Base-by-base conservation (phyloP, 495 filamentous ascomycete species). In the Platismatia glauca region DNA sequence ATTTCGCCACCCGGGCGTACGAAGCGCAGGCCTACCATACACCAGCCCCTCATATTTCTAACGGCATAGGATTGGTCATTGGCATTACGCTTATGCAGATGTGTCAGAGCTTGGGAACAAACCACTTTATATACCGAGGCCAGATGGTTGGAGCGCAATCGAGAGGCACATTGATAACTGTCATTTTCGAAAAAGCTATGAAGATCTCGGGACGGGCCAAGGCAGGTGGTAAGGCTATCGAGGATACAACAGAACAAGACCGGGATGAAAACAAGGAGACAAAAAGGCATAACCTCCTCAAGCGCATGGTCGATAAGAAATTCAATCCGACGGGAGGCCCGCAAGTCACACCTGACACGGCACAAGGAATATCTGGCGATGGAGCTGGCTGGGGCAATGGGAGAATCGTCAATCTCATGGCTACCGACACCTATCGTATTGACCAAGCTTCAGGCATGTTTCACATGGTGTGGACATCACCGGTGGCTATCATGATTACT, bases 311-410 rank as follows among this genome's bases (percentile, higher is more conserved):
- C 29, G 71, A 69, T 39, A 78, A 74, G 55, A 77, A 70, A 65
- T 15, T 68, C 68, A 24, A 74, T 71, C 37, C 69, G 63, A 29
- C 76, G 78, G 62, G 74, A 62, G 46, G 71, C 67, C 73, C 59
- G 27, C 64, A 64, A 65, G 70, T 39, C 16, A 67, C 64, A 29
- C 63, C 66, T 38, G 73, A 74, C 64, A 72, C 67, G 16, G 73
- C 52, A 53, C 66, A 77, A 68, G 78, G 76, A 7, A 75, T 88
- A 18, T 71, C 79, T 12, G 84, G 83, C 20, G 86, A 91, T 66
- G 88, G 87, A 31, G 79, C 80, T 8, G 91, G 91, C 24, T 97
- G 93, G 93, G 84, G 84, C 52, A 97, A 97, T 69, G 93, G 93
- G 24, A 82, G 89, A 60, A 87, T 97, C 35, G 82, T 92, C 64